These are phyloP conservation scores for Fusarium bulbicola DNA, from an alignment of 2,329 filamentous ascomycete genomes.

Conservation along the genomic window DNA sequence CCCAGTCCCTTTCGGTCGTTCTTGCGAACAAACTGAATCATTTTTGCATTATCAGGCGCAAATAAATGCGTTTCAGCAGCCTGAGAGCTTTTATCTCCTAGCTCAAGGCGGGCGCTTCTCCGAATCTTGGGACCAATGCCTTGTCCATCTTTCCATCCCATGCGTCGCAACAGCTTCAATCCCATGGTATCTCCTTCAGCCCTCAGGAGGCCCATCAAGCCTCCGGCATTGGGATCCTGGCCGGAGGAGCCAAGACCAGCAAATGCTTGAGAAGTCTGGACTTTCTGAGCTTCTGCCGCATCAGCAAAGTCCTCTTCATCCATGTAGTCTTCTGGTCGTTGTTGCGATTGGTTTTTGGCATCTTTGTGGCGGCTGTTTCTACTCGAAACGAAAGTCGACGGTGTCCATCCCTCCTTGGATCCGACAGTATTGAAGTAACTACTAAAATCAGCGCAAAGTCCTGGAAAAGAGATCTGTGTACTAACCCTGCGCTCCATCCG, in stretches of 20 bases:
- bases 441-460: conserved; percentile 16
- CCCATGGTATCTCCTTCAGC: conserved; percentile 85
- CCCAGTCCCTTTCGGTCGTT: conserved; percentile 77
- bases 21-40: conserved; percentile 74
- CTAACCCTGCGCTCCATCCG: conserved; percentile 94
- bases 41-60: conserved; percentile 80
- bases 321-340: conserved; percentile 91
- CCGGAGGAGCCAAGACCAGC: conserved; percentile 77
- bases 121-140: conserved; percentile 89
- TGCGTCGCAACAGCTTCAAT: conserved; percentile 81
- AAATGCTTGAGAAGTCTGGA: conserved; percentile 79
- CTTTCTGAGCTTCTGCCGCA: conserved; percentile 77
- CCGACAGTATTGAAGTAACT: conserved; percentile 98
- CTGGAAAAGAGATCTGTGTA: neutral
- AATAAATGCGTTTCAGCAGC: conserved; percentile 73
- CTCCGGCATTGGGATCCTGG: conserved; percentile 61
- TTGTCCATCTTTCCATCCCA: conserved; percentile 97
- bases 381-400: conserved; percentile 90
- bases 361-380: conserved; percentile 80
- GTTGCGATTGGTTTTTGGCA: conserved; percentile 63
- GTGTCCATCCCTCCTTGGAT: conserved; percentile 97
- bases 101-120: conserved; percentile 73
- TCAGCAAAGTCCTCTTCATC: conserved; percentile 95
- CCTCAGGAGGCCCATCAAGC: conserved; percentile 77
- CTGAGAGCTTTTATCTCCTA: conserved; percentile 51